Conservation (phyloP, 2,329 filamentous ascomycete species). For the Trichophyton benhamiae region DNA sequence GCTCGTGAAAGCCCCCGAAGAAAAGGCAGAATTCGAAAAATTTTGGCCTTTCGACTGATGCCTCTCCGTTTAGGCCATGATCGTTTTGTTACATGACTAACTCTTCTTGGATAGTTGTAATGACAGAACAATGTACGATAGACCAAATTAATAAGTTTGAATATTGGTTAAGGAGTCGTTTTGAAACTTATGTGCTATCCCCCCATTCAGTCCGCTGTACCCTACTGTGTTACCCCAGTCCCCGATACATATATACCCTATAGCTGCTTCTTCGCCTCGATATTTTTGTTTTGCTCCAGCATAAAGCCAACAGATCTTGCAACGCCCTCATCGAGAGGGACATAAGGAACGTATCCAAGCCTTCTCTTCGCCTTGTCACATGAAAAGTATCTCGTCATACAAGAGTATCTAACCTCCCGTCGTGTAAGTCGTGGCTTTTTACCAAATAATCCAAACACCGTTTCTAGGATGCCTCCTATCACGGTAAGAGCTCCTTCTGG, state of each 20-base stretch:
- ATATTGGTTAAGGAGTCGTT: not conserved
- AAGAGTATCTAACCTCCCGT: slow-evolving; percentile 36
- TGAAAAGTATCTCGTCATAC: slow-evolving; percentile 38
- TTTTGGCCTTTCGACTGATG: slow-evolving; percentile 10
- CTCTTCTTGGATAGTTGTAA: not conserved
- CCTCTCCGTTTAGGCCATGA: not conserved
- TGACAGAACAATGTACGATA: not conserved
- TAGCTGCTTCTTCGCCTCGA: slow-evolving; percentile 30
- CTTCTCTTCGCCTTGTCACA: slow-evolving; percentile 36
- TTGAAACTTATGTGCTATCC: not conserved
- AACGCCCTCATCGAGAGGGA: slow-evolving; percentile 36
- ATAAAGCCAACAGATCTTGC: slow-evolving; percentile 35
- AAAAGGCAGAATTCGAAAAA: slow-evolving; percentile 5
- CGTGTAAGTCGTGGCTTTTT: slow-evolving; percentile 36
- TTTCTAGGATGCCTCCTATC: slow-evolving; percentile 33
- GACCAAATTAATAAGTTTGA: not conserved
- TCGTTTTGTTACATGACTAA: not conserved
- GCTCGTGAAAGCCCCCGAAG: slow-evolving; percentile 3
- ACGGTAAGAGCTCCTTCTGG: slow-evolving; percentile 29
- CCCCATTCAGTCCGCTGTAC: too few relatives aligned
- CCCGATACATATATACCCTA: slow-evolving; percentile 11
- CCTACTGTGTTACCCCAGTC: not conserved
- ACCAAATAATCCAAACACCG: slow-evolving; percentile 31
- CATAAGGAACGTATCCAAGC: slow-evolving; percentile 35
- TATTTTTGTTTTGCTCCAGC: slow-evolving; percentile 23